Base-by-base conservation (phyloP, 805 yeast species). In the Ogataea corticis region DNA sequence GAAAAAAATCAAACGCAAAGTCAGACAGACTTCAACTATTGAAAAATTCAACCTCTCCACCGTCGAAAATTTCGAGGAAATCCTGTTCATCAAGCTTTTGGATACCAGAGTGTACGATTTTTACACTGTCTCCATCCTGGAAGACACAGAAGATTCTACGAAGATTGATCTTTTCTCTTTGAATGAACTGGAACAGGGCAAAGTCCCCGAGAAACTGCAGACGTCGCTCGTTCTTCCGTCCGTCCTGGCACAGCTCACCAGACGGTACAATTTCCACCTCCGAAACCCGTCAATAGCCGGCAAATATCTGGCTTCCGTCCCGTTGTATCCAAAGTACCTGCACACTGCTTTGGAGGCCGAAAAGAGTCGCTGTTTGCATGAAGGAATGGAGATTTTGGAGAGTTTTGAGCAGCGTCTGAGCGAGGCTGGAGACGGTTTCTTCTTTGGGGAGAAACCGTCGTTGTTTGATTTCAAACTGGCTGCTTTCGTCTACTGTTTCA, bases 91-190 rank as follows among this genome's bases (percentile, higher is more conserved):
- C 44, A 59, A 66, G 18, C 58, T 78, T 42, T 54, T 80, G 4
- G 84, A 82, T 46, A 64, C 68, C 9, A 66, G 69, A 16, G 51
- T 81, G 3, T 73, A 74, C 49, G 85, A 80, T 54, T 67, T 71
- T n/a, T 80, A 76, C 17, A 51, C 66, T 14, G 33, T 46, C 9
- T 17, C 41, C 7, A 39, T 56, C 3, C 33, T 55, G 17, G 46
- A 42, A 14, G 11, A 42, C 18, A 39, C 41, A n/a, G 18, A 41
- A 3, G 32, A 25, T 10, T 23, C 36, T 4, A 30, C 16, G 4
- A 38, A 38, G 15, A 5, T 18, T 7, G 19, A n/a, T 3, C n/a
- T 38, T 4, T 38, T 30, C 29, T 38, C 41, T 12, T 18, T 38
- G 29, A 19, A 7, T 16, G n/a, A 30, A 5, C 28, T 30, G n/a